phyloP scores from a whole-genome alignment of 1,139 yeast genomes.

The Pichia sp. region DNA sequence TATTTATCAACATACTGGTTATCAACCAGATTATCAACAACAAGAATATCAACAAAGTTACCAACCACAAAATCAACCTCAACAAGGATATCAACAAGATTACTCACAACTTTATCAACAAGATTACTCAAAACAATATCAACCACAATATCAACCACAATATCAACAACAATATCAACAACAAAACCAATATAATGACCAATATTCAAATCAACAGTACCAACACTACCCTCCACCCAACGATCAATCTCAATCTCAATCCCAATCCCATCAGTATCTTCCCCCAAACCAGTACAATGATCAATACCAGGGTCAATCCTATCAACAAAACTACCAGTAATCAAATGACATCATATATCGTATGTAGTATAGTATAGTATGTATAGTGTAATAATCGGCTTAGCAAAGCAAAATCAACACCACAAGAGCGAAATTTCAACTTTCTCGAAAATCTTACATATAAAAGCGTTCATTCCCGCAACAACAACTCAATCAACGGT shows the following conservation, averaged over 20 bases:
- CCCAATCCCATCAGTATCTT: constrained; percentile 3
- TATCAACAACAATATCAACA: not conserved
- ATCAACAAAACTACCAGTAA: too few relatives aligned
- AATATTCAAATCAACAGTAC: not conserved
- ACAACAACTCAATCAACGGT: too few relatives aligned
- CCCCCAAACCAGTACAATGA: constrained; percentile 1
- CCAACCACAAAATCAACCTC: constrained; percentile 1
- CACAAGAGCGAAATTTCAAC: too few relatives aligned
- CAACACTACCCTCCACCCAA: not conserved
- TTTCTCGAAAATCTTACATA: too few relatives aligned
- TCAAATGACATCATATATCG: too few relatives aligned
- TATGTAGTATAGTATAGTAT: too few relatives aligned
- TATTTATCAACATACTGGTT: too few relatives aligned
- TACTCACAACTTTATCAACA: not conserved
- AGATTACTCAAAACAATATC: constrained; percentile 1
- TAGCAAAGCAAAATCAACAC: too few relatives aligned
- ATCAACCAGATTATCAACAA: constrained; percentile 3
- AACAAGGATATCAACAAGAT: not conserved
- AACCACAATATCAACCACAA: constrained; percentile 2
- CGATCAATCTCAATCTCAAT: not conserved
- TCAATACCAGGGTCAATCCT: not conserved
- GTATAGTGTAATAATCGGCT: too few relatives aligned
- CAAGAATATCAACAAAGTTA: constrained; percentile 1
- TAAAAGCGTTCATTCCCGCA: too few relatives aligned
- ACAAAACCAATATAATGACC: too few relatives aligned